Evolutionary conservation across 768 basidiomycete species (phyloP).

Genomic region (Mrakia hoshinonis): DNA sequence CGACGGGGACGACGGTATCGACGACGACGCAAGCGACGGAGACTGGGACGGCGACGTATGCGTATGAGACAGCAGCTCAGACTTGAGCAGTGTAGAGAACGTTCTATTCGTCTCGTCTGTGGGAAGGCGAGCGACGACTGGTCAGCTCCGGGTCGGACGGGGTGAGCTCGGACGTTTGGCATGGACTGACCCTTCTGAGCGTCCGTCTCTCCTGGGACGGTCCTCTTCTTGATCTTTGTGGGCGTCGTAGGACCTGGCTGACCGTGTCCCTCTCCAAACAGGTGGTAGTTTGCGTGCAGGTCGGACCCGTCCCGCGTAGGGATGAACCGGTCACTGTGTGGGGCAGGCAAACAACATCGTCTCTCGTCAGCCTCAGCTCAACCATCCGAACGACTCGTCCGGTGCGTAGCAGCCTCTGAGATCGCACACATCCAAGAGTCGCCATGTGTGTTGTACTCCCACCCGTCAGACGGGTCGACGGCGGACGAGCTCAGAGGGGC

Average conservation of each 20-base stretch:
- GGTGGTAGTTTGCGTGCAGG: conserved; percentile 55
- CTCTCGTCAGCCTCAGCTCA: background rate
- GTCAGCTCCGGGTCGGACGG: background rate
- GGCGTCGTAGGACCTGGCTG: conserved; percentile 50
- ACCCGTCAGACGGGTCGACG: background rate
- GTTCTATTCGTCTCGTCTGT: conserved; percentile 46
- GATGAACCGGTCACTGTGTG: conserved; percentile 46
- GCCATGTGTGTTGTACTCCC: background rate
- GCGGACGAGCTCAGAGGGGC: too few relatives aligned
- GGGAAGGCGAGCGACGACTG: background rate
- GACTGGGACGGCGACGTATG: conserved; percentile 17
- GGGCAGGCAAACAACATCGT: background rate
- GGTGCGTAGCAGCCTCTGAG: background rate
- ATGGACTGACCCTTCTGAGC: conserved; percentile 57
- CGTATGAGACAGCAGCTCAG: conserved; percentile 41
- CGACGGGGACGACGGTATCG: conserved; percentile 34
- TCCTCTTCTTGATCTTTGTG: conserved; percentile 52
- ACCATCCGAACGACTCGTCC: background rate
- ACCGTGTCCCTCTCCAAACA: conserved; percentile 47
- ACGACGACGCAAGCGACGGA: conserved; percentile 32
- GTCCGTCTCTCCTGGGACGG: conserved; percentile 44
- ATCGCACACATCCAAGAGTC: background rate
- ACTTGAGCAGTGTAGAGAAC: conserved; percentile 44
- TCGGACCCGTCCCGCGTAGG: conserved; percentile 55
- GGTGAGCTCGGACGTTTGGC: background rate